Percentiles rank a stretch among this genome's conserved stretches.
phyloP scores from a whole-genome alignment of 108 stramenopile genomes.

The Cyclotella atomus region DNA sequence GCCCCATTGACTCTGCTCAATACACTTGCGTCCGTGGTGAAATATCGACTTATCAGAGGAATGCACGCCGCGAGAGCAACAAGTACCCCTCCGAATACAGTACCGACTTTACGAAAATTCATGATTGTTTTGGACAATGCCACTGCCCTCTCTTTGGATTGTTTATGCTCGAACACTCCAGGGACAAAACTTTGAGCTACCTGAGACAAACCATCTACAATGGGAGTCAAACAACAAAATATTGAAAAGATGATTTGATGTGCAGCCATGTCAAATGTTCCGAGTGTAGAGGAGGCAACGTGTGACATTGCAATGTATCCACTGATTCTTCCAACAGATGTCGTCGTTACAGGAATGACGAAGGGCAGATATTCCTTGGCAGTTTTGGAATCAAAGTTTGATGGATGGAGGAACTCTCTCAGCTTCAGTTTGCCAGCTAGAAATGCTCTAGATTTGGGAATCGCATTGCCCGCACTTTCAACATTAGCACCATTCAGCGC shows the following conservation, averaged over 20 bases:
- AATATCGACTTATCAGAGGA: constrained; percentile 67
- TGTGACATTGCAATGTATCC: constrained; percentile 87
- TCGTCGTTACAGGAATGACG: constrained; percentile 78
- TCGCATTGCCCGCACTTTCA: not conserved
- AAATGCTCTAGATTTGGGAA: constrained; percentile 36
- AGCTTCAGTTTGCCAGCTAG: constrained; percentile 29
- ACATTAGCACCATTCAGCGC: too few species aligned
- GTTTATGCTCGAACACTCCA: constrained; percentile 50
- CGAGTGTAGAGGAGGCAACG: constrained; percentile 73
- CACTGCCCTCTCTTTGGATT: constrained; percentile 49
- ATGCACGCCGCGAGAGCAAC: constrained; percentile 57
- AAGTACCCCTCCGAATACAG: constrained; percentile 63
- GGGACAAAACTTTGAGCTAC: constrained; percentile 87
- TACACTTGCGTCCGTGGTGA: constrained; percentile 78
- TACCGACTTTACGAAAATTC: constrained; percentile 79
- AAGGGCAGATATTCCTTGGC: constrained; percentile 67
- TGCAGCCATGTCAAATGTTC: constrained; percentile 78
- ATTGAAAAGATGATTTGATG: constrained; percentile 81
- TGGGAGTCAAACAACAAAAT: constrained; percentile 78
- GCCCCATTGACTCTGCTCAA: constrained; percentile 61
- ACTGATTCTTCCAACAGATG: constrained; percentile 76
- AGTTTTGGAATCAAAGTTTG: constrained; percentile 24
- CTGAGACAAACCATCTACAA: constrained; percentile 76
- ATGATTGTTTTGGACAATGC: constrained; percentile 57
- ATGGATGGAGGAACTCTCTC: constrained; percentile 5